Percentiles rank a stretch among this genome's conserved stretches.
phyloP scores from a whole-genome alignment of 306 rosid species.

The Ammopiptanthus mongolicus region DNA sequence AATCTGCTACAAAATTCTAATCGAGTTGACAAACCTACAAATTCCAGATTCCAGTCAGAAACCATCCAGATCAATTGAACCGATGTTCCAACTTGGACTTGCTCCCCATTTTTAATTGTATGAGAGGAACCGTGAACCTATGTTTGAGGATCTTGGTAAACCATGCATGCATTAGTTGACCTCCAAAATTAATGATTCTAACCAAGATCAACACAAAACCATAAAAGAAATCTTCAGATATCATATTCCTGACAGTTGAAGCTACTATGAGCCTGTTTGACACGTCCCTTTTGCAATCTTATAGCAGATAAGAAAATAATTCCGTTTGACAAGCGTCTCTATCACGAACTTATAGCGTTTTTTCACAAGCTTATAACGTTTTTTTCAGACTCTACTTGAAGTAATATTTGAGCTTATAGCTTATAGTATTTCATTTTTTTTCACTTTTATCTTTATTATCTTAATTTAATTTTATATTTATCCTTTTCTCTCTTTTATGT shows the following conservation, averaged over 20 bases:
- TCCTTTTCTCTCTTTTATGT: no score
- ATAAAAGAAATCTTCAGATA: neutral
- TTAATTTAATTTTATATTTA: no score
- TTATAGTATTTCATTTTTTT: no score
- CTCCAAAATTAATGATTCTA: neutral
- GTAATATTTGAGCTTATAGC: no score
- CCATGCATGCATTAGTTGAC: neutral
- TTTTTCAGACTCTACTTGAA: no score
- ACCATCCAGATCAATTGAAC: slow-evolving; percentile 5
- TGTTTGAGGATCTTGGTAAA: neutral
- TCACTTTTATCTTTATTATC: no score
- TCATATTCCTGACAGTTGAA: slow-evolving; percentile 1
- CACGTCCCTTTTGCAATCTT: no score
- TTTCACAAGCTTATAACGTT: no score
- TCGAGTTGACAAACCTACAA: slow-evolving; percentile 25
- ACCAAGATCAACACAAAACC: neutral
- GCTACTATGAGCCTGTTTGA: no score
- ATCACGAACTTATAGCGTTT: no score
- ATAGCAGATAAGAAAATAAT: no score
- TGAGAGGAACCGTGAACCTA: slow-evolving; percentile 4
- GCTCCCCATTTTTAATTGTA: neutral
- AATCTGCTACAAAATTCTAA: slow-evolving; percentile 41
- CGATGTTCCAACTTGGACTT: neutral
- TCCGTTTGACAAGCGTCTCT: no score
- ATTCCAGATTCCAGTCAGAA: slow-evolving; percentile 16